Conservation (phyloP, 176 grass and related monocot genomes). For the Phyllostachys edulis region DNA sequence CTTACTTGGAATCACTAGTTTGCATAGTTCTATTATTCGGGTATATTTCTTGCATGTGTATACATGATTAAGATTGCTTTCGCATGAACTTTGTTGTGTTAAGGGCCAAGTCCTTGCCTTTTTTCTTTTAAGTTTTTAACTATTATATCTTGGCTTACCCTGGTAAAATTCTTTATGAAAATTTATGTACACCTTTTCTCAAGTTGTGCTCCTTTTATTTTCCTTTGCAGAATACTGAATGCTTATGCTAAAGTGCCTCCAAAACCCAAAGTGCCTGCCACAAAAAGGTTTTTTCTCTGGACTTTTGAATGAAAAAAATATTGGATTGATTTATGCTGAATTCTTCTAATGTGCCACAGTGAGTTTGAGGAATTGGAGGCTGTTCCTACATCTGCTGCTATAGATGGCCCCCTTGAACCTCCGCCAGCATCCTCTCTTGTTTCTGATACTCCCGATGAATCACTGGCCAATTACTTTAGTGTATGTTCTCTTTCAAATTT, state of each 20-base stretch:
- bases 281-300: constrained; percentile 60
- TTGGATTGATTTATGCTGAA: not conserved
- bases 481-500: constrained; percentile 40
- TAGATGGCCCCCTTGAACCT: constrained; percentile 77
- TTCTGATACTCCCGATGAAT: constrained; percentile 58
- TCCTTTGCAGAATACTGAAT: constrained; percentile 70
- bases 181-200: not conserved
- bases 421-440: constrained; percentile 32
- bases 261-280: constrained; percentile 68
- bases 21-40: not conserved
- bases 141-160: not conserved
- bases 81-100: not conserved
- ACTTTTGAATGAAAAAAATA: not conserved
- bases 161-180: not conserved
- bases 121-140: not conserved
- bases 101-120: not conserved
- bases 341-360: constrained; percentile 36
- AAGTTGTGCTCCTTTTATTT: constrained; percentile 24
- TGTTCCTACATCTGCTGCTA: constrained; percentile 62
- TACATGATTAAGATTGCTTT: not conserved
- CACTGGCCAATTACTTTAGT: constrained; percentile 52
- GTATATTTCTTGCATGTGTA: not conserved
- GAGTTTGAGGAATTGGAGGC: constrained; percentile 88
- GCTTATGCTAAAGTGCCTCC: constrained; percentile 81
- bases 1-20: not conserved